Evolutionary conservation across 768 basidiomycete genomes (phyloP), one percentile per base, ranked within the genome.

Genomic region (Zangia roseola): DNA sequence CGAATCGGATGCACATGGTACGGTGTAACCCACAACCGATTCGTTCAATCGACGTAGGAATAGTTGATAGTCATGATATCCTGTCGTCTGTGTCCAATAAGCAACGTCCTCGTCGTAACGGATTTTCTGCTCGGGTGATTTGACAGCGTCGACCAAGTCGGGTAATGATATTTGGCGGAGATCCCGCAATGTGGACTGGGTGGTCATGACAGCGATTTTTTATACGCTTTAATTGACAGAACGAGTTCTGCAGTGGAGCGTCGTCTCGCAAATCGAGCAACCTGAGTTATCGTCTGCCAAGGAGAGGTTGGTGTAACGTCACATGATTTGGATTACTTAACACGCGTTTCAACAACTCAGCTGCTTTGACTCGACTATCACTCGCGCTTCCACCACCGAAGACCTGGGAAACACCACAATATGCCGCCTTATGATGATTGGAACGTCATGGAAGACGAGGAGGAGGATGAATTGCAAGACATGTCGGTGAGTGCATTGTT

Each of bases 401-500:
- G 4, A 16, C 37, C 7, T 8, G 4, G 4, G 17, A 43, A 16
- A 14, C 9, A 2, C 3, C 1, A 16, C 40, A 0, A 3, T n/a
- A 88, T 90, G 86, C 68, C 84, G 0, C 75, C 81, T 0, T 91
- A 83, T 52, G 86, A 90, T 30, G 86, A 89, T 48, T 91, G 89
- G 90, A 89, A 87, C 62, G 78, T 73, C 45, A 60, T 88, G 23
- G 87, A 86, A 16, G 86, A 90, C 1, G 88, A 91, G 7, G 90
- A 91, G 5, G 89, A 93, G 0, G 85, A 88, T 19, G 91, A 92
- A 54, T 61, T 92, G 16, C 86, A 89, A 60, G 88, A 89, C 58
- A 43, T 63, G 10, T 83, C 84, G 35, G 86, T 87, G 57, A 37
- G 69, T 54, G 14, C 5, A 3, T 31, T 48, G 70, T 67, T 33